Evolutionary conservation across 1,284 basidiomycete species (phyloP), one percentile per base, ranked within the genome.

Genomic region (Ceratorhiza oryzae-sativae): DNA sequence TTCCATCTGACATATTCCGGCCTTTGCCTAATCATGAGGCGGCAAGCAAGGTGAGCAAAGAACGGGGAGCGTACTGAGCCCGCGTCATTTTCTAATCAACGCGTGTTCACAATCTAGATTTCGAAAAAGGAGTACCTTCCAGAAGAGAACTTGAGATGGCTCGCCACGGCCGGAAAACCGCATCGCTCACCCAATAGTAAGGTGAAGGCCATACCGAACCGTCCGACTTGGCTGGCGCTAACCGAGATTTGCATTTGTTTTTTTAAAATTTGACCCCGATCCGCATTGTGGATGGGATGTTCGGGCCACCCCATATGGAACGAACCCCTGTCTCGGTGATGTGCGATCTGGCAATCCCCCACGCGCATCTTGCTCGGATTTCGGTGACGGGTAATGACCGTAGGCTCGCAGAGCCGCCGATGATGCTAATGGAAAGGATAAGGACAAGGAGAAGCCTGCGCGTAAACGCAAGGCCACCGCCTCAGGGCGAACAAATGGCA

Each of bases 1-100:
- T 98, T 30, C 95, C 95, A 0, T 79, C 84, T 6, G 95, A 98
- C 79, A 93, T 98, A 68, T 87, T 98, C 72, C 83, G 86, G 20
- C 81, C 88, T 0, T 80, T 90, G 61, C 87, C 88, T 0, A 88
- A 82, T 75, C 80, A 86, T 5, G 90, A 90, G 55, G 85, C 86
- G 1, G 86, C 85, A 0, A 87, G 87, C 71, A 84, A 88, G 84
- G 91, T 88, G 30, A 39, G 71, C 46, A 51, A n/a, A 30, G 15
- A 20, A 15, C 49, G 63, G 63, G 36, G 79, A 71, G 15, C 61
- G 36, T 49, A 12, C n/a, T 25, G 32, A 42, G 32, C 32, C 25
- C 73, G 13, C 20, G 49, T 46, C 18, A 25, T 25, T 30, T 56
- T 23, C 48, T 39, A 70, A 49, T 27, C 27, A n/a, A 34, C 49